Conservation (phyloP, 2,329 filamentous ascomycete genomes). For the Botrytis deweyae region DNA sequence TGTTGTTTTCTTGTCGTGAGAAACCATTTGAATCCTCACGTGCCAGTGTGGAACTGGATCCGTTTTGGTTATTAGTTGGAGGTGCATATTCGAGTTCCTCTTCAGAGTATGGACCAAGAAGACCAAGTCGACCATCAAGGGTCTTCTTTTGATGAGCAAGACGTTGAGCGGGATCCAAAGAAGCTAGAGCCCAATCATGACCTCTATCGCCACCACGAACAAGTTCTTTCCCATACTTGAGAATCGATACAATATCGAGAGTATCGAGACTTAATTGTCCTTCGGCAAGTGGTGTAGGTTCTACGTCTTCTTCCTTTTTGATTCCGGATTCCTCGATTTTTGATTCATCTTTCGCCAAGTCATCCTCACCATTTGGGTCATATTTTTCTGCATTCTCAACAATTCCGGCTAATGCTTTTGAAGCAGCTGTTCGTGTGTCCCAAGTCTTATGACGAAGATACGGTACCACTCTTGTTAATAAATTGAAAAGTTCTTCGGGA, state of each 20-base stretch:
- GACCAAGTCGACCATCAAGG: conserved; percentile 74
- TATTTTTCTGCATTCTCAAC: conserved; percentile 83
- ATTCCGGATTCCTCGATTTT: conserved; percentile 43
- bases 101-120: conserved; percentile 80
- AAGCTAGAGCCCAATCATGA: conserved; percentile 80
- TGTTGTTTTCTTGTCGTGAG: conserved; percentile 41
- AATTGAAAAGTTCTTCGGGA: conserved; percentile 94
- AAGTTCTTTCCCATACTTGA: conserved; percentile 80
- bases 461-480: conserved; percentile 89
- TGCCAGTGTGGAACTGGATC: conserved; percentile 26
- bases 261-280: conserved; percentile 69
- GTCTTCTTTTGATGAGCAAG: conserved; percentile 89
- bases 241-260: conserved; percentile 75
- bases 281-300: conserved; percentile 44
- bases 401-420: conserved; percentile 92
- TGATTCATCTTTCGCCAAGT: conserved; percentile 46
- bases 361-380: conserved; percentile 81
- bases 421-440: conserved; percentile 92
- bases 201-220: conserved; percentile 78
- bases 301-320: conserved; percentile 63
- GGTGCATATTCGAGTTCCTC: conserved; percentile 74
- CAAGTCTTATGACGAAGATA: conserved; percentile 94
- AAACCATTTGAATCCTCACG: conserved; percentile 38
- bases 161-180: conserved; percentile 76
- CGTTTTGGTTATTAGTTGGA: conserved; percentile 35